Base-by-base conservation (phyloP, 1,284 basidiomycete genomes). In the Ustilago hordei region DNA sequence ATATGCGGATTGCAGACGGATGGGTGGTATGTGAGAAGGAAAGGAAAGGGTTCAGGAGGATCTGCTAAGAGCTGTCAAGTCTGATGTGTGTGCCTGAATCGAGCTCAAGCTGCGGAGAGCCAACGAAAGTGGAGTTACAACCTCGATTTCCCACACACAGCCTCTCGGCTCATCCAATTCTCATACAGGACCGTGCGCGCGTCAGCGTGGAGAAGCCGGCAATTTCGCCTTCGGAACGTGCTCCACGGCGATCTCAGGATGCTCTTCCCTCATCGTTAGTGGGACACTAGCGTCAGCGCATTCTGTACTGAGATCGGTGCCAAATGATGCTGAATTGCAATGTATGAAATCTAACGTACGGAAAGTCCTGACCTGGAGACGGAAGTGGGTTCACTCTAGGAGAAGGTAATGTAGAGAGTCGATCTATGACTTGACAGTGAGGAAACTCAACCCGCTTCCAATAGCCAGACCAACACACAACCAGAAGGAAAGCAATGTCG, bases 401-500 rank as follows among this genome's bases (percentile, higher is more conserved):
- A 32, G 8, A 56, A 13, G 17, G 23, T 12, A 32, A 32, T 28
- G 23, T 6, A n/a, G 4, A 28, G 34, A n/a, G 38, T 4, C 12
- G 38, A 6, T 45, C 52, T 57, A 72, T 12, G 69, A 59, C 45
- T 67, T 64, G 36, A 78, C 76, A 23, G 76, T 78, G 39, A 69
- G 58, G 60, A 82, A 82, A 64, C 79, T 81, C 4, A 71, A 15
- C 3, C 69, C 65, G 43, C 80, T 79, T 12, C 82, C 82, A 23
- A 75, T 64, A 0, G 82, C 81, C 41, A 84, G 60, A 0, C 82
- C 82, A 5, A 84, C 63, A 28, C 81, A 82, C 3, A 84, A 62
- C 82, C 82, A 84, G 57, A 80, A 82, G 12, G 72, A 76, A 7
- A 84, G 63, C 53, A 84, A 50, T 2, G 79, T 76, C 4, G 78